Evolutionary conservation across 2,329 filamentous ascomycete species (phyloP).

Genomic region (Macroventuria anomochaeta): DNA sequence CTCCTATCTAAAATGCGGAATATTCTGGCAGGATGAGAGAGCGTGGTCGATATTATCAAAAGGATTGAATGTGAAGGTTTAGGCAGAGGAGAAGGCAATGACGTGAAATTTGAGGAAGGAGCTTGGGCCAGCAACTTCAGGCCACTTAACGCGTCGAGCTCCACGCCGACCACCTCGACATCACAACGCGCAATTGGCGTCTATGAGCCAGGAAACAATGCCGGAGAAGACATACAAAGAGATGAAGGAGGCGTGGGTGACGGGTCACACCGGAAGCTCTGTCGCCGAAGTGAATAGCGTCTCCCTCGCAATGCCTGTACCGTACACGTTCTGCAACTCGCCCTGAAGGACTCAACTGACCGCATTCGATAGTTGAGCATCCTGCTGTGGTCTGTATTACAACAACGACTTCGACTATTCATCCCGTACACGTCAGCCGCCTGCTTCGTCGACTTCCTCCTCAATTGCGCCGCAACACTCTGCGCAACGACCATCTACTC

Average conservation of each 20-base stretch:
- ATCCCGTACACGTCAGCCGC: constrained; percentile 72
- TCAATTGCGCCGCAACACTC: constrained; percentile 82
- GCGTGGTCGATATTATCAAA: too few species aligned
- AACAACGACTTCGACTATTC: constrained; percentile 85
- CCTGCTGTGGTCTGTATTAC: constrained; percentile 86
- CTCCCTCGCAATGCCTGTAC: constrained; percentile 82
- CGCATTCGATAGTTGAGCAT: constrained; percentile 69
- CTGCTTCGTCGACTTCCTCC: constrained; percentile 79
- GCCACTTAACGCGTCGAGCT: constrained; percentile 29
- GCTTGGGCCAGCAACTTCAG: constrained; percentile 20
- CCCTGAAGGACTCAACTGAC: constrained; percentile 31
- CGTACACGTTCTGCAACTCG: constrained; percentile 30
- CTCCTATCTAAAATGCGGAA: too few species aligned
- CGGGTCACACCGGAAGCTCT: constrained; percentile 82
- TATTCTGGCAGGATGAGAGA: too few species aligned
- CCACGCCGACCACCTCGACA: constrained; percentile 8
- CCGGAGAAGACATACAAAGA: constrained; percentile 74
- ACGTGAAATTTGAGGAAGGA: constrained; percentile 10
- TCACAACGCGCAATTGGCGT: constrained; percentile 20
- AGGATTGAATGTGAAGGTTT: too few species aligned
- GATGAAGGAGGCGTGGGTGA: constrained; percentile 94
- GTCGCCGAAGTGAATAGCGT: constrained; percentile 87
- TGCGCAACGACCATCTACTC: constrained; percentile 89
- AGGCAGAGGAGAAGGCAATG: not conserved
- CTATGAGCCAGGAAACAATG: constrained; percentile 31